These are phyloP conservation scores for Coemansia sp. DNA, from an alignment of 192 early-diverging fungal species.

Conservation along the genomic window DNA sequence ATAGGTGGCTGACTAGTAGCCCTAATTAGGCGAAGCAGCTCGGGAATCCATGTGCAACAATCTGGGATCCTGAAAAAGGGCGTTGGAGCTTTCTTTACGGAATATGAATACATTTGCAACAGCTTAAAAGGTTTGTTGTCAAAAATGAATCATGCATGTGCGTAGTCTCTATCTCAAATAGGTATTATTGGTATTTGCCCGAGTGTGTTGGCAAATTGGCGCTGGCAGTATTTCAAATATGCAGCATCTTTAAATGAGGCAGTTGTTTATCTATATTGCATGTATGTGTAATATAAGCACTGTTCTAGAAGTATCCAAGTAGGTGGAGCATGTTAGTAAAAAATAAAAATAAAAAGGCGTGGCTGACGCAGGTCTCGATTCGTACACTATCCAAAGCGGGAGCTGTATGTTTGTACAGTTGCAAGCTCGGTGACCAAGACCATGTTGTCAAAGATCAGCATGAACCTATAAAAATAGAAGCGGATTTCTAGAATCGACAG, in stretches of 20 bases:
- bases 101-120: background rate
- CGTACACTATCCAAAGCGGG: background rate
- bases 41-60: background rate
- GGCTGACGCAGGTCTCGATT: background rate
- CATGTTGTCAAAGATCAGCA: slow-evolving; percentile 1
- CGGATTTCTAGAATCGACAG: background rate
- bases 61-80: background rate
- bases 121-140: background rate
- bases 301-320: background rate
- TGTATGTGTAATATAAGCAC: background rate
- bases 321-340: background rate
- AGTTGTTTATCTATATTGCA: background rate
- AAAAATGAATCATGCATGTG: background rate
- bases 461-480: background rate
- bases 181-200: background rate
- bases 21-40: slow-evolving; percentile 1
- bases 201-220: background rate
- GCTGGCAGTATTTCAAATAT: background rate
- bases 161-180: background rate
- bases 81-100: background rate
- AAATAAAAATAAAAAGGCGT: background rate
- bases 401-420: background rate
- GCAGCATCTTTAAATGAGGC: background rate
- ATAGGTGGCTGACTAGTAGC: background rate
- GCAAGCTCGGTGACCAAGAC: background rate